Percentiles rank a stretch among this genome's conserved stretches.
Conservation (phyloP, 176 grass and related monocot genomes). For the Coix lacrymajobi region DNA sequence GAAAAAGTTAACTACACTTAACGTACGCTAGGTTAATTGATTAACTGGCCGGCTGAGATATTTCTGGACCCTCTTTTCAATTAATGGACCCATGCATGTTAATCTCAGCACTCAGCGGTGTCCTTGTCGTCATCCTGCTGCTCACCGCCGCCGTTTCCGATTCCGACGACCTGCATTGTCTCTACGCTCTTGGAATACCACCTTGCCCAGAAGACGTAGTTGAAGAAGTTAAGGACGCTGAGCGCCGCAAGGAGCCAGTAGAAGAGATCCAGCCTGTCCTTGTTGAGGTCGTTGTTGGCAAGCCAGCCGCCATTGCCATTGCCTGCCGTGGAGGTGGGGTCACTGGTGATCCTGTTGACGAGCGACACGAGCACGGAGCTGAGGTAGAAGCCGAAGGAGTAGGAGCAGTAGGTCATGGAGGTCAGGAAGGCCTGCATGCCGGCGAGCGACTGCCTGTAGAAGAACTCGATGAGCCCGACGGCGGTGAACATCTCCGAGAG, state of each 20-base stretch:
- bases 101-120: not conserved
- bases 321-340: not conserved
- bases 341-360: constrained; percentile 53
- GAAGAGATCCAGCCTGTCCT: constrained; percentile 83
- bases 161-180: constrained; percentile 36
- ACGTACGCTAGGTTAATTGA: constrained; percentile 20
- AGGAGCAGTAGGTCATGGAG: constrained; percentile 95
- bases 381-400: constrained; percentile 92
- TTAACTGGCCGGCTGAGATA: not conserved
- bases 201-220: constrained; percentile 77
- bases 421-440: constrained; percentile 89
- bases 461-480: constrained; percentile 91
- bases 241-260: constrained; percentile 77
- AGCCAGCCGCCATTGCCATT: constrained; percentile 41
- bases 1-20: constrained; percentile 5
- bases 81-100: not conserved
- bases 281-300: constrained; percentile 85
- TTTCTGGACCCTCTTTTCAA: not conserved
- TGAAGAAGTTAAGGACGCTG: constrained; percentile 80
- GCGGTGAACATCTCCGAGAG: constrained; percentile 94
- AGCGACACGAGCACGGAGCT: constrained; percentile 81
- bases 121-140: constrained; percentile 27
- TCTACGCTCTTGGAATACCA: constrained; percentile 64
- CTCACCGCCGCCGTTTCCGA: constrained; percentile 20
- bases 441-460: constrained; percentile 81